Percentiles rank a stretch among this genome's conserved stretches.
Conservation (phyloP, 331 rosid species). For the Malus hybrid region DNA sequence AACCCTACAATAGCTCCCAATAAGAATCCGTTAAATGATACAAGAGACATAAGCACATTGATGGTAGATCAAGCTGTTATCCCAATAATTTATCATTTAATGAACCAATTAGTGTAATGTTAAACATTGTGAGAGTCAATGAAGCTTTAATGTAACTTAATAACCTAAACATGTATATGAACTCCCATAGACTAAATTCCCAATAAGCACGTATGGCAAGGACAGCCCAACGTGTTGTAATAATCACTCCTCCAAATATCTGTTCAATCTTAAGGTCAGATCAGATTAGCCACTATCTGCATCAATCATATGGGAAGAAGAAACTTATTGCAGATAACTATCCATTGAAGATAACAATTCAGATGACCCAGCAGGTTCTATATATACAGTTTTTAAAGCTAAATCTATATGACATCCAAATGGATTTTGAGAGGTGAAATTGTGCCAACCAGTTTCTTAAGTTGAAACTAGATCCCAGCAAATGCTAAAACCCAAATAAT, state of each 20-base stretch:
- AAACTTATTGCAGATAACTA: constrained; percentile 11
- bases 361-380: constrained; percentile 21
- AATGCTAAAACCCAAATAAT: neutral
- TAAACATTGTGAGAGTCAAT: constrained; percentile 15
- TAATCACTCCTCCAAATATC: constrained; percentile 22
- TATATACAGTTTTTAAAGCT: constrained; percentile 1
- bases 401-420: constrained; percentile 19
- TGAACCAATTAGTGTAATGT: constrained; percentile 16
- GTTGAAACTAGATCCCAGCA: constrained; percentile 9
- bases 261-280: constrained; percentile 16
- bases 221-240: constrained; percentile 5
- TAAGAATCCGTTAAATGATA: constrained; percentile 64
- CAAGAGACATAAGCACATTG: constrained; percentile 41
- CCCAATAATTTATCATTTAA: constrained; percentile 34
- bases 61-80: constrained; percentile 42
- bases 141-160: constrained; percentile 14
- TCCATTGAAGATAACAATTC: constrained; percentile 13
- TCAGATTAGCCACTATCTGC: constrained; percentile 21
- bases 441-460: constrained; percentile 1
- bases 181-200: constrained; percentile 18
- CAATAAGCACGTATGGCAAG: constrained; percentile 7
- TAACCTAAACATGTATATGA: constrained; percentile 17
- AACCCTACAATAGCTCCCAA: constrained; percentile 90
- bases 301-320: constrained; percentile 15
- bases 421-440: neutral